Percentiles rank a stretch among this genome's conserved stretches.
Evolutionary conservation across 169 alveolate species (phyloP).

Genomic region (Plasmodium gonderi): DNA sequence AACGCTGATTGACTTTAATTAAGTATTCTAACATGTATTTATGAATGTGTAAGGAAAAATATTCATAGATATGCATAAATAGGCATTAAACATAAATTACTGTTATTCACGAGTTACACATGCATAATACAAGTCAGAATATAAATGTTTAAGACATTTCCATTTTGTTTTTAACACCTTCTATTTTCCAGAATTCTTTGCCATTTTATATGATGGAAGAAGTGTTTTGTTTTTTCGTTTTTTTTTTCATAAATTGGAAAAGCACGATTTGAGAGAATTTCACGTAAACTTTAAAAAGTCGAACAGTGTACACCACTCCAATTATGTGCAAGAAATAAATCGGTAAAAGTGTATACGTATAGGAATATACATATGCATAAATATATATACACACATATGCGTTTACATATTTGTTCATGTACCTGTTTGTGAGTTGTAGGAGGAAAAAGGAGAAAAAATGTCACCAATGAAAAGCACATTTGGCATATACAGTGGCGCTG

Average conservation of each 20-base stretch:
- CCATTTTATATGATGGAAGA: conserved; percentile 41
- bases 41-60: conserved; percentile 4
- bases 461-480: not conserved
- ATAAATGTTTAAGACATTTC: conserved; percentile 32
- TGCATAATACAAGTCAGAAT: not conserved
- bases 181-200: too few relatives aligned
- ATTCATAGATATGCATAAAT: conserved; percentile 1
- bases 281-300: not conserved
- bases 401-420: not conserved
- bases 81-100: not conserved
- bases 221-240: conserved; percentile 41
- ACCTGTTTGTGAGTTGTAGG: not conserved
- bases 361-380: not conserved
- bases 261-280: conserved; percentile 6
- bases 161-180: conserved; percentile 19
- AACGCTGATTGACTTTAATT: conserved; percentile 8
- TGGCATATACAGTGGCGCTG: not conserved
- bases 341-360: too few relatives aligned
- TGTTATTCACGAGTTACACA: not conserved
- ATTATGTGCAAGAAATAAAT: not conserved
- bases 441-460: conserved; percentile 1
- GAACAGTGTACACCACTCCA: not conserved
- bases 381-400: not conserved
- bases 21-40: not conserved
- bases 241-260: conserved; percentile 21